Evolutionary conservation across 106 monocot genomes (phyloP).

Genomic region (Acanthochlamys bracteata): DNA sequence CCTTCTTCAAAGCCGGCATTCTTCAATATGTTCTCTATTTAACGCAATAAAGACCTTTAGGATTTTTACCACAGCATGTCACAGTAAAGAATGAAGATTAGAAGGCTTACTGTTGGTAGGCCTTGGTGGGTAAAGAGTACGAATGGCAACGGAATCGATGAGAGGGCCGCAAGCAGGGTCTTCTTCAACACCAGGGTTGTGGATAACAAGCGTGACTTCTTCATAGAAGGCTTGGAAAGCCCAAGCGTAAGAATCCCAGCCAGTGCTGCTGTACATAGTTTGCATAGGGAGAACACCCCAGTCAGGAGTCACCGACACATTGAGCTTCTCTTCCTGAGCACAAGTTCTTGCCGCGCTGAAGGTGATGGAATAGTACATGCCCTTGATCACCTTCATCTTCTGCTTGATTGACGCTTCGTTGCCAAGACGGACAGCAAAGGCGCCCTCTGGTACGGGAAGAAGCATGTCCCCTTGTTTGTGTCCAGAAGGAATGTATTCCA

Average conservation of each 20-base stretch:
- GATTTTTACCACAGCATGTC: neutral
- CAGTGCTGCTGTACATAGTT: constrained; percentile 45
- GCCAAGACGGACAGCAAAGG: constrained; percentile 23
- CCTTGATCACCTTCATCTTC: constrained; percentile 17
- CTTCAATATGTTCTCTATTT: constrained; percentile 44
- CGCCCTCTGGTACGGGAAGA: constrained; percentile 30
- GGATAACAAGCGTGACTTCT: constrained; percentile 17
- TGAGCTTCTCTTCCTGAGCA: constrained; percentile 45
- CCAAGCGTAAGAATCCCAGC: constrained; percentile 57
- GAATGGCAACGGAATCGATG: constrained; percentile 39
- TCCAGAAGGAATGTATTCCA: constrained; percentile 35
- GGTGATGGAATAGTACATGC: constrained; percentile 44
- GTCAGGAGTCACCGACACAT: constrained; percentile 34
- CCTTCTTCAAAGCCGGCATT: constrained; percentile 58
- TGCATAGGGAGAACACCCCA: constrained; percentile 38
- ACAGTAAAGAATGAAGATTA: neutral
- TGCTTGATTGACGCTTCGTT: constrained; percentile 41
- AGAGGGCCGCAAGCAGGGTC: constrained; percentile 52
- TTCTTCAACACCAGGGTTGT: constrained; percentile 46
- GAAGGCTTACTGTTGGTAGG: constrained; percentile 20
- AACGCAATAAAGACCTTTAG: neutral
- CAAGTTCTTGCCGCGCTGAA: constrained; percentile 60
- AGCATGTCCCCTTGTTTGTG: constrained; percentile 43
- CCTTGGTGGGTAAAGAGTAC: constrained; percentile 22
- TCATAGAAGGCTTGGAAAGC: constrained; percentile 21